Evolutionary conservation across 495 filamentous ascomycete genomes (phyloP).

Genomic region (Talaromyces proteolyticus): DNA sequence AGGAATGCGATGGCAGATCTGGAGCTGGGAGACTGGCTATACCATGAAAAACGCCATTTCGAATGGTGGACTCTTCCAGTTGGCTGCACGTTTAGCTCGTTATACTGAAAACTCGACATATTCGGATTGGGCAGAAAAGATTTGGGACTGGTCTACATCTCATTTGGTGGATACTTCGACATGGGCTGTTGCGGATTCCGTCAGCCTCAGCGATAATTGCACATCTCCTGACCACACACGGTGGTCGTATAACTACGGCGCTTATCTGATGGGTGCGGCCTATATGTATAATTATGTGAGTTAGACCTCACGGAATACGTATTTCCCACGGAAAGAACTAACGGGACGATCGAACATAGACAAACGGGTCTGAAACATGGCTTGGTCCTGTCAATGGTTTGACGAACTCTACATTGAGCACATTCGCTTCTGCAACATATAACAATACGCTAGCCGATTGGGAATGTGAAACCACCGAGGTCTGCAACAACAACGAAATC

Average conservation of each 20-base stretch:
- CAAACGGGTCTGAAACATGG: slow-evolving; percentile 45
- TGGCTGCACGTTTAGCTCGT: slow-evolving; percentile 62
- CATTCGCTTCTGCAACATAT: slow-evolving; percentile 51
- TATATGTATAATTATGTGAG: slow-evolving; percentile 58
- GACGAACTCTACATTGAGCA: slow-evolving; percentile 34
- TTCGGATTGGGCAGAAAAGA: slow-evolving; percentile 59
- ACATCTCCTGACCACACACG: slow-evolving; percentile 34
- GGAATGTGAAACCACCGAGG: slow-evolving; percentile 54
- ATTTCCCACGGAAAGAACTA: slow-evolving; percentile 7
- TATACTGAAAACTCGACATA: slow-evolving; percentile 70
- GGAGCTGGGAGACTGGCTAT: slow-evolving; percentile 33
- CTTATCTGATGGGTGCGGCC: slow-evolving; percentile 60
- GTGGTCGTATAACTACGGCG: slow-evolving; percentile 68
- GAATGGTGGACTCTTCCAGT: slow-evolving; percentile 64
- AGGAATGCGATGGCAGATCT: slow-evolving; percentile 47
- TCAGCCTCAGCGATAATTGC: slow-evolving; percentile 29
- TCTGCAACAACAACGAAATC: slow-evolving; percentile 59
- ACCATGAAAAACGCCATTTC: slow-evolving; percentile 61
- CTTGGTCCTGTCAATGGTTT: slow-evolving; percentile 48
- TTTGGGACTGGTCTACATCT: slow-evolving; percentile 61
- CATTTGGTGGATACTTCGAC: slow-evolving; percentile 47
- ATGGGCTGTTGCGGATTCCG: slow-evolving; percentile 58
- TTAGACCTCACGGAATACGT: slow-evolving; percentile 2
- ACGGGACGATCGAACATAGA: slow-evolving; percentile 27
- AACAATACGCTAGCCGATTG: slow-evolving; percentile 57